A percentile compares a stretch with the other conserved stretches of the same genome.
Evolutionary conservation across 495 filamentous ascomycete genomes (phyloP).

Genomic region (Trichocladium uniseriatum): DNA sequence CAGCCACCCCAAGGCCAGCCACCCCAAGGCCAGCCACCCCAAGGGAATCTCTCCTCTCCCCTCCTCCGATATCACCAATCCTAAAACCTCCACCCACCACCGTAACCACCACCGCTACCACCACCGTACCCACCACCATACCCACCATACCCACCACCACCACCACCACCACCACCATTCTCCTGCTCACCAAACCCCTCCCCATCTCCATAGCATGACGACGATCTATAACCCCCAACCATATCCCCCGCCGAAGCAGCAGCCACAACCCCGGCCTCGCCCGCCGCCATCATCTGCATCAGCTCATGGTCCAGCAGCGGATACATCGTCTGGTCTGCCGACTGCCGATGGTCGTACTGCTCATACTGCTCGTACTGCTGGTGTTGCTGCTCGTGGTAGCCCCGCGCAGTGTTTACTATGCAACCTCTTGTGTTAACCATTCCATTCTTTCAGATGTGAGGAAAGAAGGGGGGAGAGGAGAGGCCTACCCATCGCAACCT

Average conservation of each 20-base stretch:
- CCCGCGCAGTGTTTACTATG: no score
- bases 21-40: no score
- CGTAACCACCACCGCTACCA: no score
- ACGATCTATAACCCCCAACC: background rate
- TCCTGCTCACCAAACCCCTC: background rate
- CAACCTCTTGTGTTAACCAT: no score
- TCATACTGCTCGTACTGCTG: background rate
- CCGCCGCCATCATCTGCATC: background rate
- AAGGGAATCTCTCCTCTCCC: no score
- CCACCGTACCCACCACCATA: background rate
- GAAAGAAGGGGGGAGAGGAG: no score
- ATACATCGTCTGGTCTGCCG: background rate
- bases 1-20: no score
- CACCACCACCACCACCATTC: background rate
- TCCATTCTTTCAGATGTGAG: no score
- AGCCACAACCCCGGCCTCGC: background rate
- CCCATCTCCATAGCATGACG: constrained; percentile 1
- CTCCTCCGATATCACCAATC: no score
- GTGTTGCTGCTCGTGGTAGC: no score
- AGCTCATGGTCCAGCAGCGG: background rate
- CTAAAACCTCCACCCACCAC: no score
- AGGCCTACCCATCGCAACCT: constrained; percentile 6
- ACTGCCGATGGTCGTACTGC: background rate
- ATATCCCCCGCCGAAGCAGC: background rate
- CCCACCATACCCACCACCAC: background rate